These are phyloP conservation scores for Dictyostelium discoideum DNA, from an alignment of 78 protist genomes.

Conservation along the genomic window DNA sequence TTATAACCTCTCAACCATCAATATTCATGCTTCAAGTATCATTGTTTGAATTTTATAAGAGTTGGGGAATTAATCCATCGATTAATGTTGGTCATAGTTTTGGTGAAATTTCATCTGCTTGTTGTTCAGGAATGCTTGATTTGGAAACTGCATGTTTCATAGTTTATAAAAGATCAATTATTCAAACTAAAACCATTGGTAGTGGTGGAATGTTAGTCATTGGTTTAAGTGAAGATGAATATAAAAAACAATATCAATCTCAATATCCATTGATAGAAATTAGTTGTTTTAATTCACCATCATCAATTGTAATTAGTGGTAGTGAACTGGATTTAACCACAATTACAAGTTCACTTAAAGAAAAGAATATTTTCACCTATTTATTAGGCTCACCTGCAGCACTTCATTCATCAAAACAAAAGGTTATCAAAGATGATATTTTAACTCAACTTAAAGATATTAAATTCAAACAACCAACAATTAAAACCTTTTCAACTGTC, in stretches of 20 bases:
- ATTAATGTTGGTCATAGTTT: constrained; percentile 74
- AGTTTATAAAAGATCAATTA: constrained; percentile 10
- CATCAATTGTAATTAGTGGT: constrained; percentile 63
- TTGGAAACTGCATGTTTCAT: constrained; percentile 4
- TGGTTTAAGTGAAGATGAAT: neutral
- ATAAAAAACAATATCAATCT: too few relatives aligned
- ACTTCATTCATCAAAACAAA: constrained; percentile 61
- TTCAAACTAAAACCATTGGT: constrained; percentile 58
- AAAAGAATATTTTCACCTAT: neutral
- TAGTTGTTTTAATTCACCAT: constrained; percentile 35
- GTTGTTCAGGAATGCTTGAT: constrained; percentile 16
- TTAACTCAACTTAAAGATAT: neutral
- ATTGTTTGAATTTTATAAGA: constrained; percentile 9
- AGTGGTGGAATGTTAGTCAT: constrained; percentile 45
- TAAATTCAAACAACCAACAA: neutral
- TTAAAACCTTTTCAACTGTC: neutral
- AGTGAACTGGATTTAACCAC: neutral
- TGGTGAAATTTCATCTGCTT: constrained; percentile 73
- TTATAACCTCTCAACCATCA: constrained; percentile 54
- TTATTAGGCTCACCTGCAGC: constrained; percentile 27
- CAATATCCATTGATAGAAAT: neutral
- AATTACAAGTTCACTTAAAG: neutral
- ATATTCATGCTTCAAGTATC: constrained; percentile 52
- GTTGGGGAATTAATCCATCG: constrained; percentile 42
- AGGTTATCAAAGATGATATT: neutral